phyloP scores from a whole-genome alignment of 176 grass and related monocot genomes.

The Zizania latifolia region DNA sequence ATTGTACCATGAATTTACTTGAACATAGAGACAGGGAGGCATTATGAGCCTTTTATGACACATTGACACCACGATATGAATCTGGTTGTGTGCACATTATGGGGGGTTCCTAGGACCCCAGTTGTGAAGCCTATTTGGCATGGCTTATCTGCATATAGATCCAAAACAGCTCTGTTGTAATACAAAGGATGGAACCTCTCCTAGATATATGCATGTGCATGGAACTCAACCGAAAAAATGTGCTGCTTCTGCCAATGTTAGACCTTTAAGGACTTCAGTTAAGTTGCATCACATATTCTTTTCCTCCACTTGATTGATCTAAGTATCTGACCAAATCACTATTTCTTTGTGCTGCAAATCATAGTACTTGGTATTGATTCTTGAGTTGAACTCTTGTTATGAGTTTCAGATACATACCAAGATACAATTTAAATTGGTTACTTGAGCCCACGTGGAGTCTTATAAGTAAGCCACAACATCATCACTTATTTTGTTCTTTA shows the following conservation, averaged over 20 bases:
- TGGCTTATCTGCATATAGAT: background rate
- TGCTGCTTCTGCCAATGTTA: slow-evolving; percentile 2
- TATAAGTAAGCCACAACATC: slow-evolving; percentile 64
- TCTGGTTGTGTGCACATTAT: background rate
- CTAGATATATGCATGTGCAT: background rate
- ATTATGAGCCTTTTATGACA: background rate
- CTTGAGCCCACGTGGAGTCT: slow-evolving; percentile 85
- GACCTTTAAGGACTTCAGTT: background rate
- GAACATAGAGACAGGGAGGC: background rate
- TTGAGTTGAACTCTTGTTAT: slow-evolving; percentile 26
- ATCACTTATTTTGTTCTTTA: slow-evolving; percentile 6
- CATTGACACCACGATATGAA: background rate
- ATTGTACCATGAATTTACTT: background rate
- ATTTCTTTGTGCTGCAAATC: background rate
- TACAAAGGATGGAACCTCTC: background rate
- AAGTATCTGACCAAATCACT: background rate
- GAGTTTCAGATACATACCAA: slow-evolving; percentile 72
- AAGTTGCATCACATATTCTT: background rate
- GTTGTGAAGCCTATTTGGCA: background rate
- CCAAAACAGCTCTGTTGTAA: background rate
- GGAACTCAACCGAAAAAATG: slow-evolving; percentile 1
- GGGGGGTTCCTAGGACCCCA: background rate
- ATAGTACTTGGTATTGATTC: background rate
- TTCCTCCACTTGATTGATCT: background rate
- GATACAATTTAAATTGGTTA: slow-evolving; percentile 97